A percentile compares a stretch with the other conserved stretches of the same genome.
Conservation (phyloP, 139 green algal species). For the Mychonastes homosphaera region DNA sequence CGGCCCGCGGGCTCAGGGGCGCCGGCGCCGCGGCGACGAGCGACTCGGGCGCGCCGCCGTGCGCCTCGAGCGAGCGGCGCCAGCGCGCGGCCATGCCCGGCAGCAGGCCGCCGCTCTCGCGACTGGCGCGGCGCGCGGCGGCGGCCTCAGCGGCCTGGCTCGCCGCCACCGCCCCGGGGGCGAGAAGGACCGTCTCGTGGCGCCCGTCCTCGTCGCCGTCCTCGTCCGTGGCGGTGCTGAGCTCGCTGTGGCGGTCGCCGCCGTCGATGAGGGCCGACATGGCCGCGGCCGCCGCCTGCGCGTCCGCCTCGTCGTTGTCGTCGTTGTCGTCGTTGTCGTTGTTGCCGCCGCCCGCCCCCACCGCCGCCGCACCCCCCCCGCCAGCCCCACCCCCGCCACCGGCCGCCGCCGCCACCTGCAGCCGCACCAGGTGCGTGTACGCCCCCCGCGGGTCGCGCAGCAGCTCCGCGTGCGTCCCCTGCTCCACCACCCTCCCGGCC, state of each 20-base stretch:
- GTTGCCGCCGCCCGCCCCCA: conserved; percentile 2
- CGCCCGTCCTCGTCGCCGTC: conserved; percentile 3
- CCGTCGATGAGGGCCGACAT: no score
- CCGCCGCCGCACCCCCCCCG: conserved; percentile 11
- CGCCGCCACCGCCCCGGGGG: background rate
- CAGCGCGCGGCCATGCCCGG: no score
- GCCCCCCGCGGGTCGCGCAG: conserved; percentile 28
- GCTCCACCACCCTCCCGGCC: conserved; percentile 33
- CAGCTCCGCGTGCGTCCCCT: conserved; percentile 54
- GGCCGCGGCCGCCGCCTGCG: no score
- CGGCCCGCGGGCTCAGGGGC: no score
- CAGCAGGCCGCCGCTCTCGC: no score
- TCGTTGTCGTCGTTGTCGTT: background rate
- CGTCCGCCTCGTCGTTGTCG: background rate
- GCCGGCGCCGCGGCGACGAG: no score
- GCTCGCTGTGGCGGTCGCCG: no score
- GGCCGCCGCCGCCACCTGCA: conserved; percentile 48
- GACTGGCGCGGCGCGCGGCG: no score
- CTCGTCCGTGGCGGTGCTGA: no score
- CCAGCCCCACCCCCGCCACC: background rate
- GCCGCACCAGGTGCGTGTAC: conserved; percentile 53
- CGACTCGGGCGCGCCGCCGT: no score
- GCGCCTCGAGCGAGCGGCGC: no score
- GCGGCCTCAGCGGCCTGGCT: no score
- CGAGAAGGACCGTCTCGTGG: conserved; percentile 5